A percentile compares a stretch with the other conserved stretches of the same genome.
Evolutionary conservation across 208 protist species (phyloP).

Genomic region (Zelonia costaricensis): DNA sequence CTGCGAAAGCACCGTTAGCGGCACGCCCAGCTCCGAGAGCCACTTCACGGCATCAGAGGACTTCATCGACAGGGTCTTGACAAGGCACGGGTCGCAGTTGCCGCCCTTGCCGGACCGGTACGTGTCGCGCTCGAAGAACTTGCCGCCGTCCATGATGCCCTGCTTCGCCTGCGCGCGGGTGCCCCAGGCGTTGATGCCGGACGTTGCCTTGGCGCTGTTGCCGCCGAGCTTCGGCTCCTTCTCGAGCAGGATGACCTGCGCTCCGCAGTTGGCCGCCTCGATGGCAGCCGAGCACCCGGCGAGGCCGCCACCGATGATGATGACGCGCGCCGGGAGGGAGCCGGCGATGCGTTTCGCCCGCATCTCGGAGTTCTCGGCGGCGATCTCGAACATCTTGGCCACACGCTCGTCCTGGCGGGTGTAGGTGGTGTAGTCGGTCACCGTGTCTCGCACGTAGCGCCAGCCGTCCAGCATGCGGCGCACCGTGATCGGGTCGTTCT

Average conservation of each 20-base stretch:
- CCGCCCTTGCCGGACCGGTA: slow-evolving; percentile 67
- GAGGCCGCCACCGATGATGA: slow-evolving; percentile 88
- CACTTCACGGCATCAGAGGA: slow-evolving; percentile 78
- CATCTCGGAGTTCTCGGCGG: slow-evolving; percentile 56
- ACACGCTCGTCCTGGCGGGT: slow-evolving; percentile 62
- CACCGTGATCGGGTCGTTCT: slow-evolving; percentile 55
- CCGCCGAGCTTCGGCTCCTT: slow-evolving; percentile 91
- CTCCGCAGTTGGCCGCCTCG: slow-evolving; percentile 80
- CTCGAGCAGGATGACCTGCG: slow-evolving; percentile 90
- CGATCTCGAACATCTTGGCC: slow-evolving; percentile 70
- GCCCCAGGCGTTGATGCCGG: slow-evolving; percentile 94
- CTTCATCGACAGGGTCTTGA: slow-evolving; percentile 82
- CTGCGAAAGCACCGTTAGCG: slow-evolving; percentile 85
- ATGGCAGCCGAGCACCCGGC: slow-evolving; percentile 85
- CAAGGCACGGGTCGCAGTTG: slow-evolving; percentile 73
- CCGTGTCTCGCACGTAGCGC: slow-evolving; percentile 53
- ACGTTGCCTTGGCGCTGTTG: slow-evolving; percentile 97
- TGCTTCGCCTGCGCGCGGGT: slow-evolving; percentile 84
- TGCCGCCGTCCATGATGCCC: slow-evolving; percentile 62
- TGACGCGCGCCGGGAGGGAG: slow-evolving; percentile 63
- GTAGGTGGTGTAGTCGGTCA: slow-evolving; percentile 71
- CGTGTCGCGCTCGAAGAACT: slow-evolving; percentile 87
- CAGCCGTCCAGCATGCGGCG: slow-evolving; percentile 69
- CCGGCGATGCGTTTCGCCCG: slow-evolving; percentile 56
- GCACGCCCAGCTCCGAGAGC: slow-evolving; percentile 78